These are phyloP conservation scores for Corymbia citriodora DNA, from an alignment of 441 rosid species.

Conservation along the genomic window DNA sequence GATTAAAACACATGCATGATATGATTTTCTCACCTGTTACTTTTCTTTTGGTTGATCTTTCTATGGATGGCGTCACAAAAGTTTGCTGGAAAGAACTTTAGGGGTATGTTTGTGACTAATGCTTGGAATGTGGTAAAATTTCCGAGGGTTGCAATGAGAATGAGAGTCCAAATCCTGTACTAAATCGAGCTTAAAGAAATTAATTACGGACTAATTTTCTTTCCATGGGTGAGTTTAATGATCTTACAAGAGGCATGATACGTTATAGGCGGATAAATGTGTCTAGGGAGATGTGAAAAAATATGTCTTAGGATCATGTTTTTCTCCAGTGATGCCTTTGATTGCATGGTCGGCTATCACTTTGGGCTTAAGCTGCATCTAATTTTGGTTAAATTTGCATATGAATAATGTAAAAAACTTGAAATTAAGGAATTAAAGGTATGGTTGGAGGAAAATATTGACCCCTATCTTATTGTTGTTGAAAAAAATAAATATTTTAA, in stretches of 20 bases:
- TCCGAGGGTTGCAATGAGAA: neutral
- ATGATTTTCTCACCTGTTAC: neutral
- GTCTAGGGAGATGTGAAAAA: neutral
- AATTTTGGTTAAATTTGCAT: neutral
- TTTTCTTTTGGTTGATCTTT: neutral
- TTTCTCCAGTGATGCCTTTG: neutral
- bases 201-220: neutral
- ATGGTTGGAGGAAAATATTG: neutral
- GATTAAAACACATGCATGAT: neutral
- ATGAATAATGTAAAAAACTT: neutral
- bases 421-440: neutral
- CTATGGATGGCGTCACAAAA: neutral
- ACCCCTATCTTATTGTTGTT: neutral
- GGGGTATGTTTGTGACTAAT: neutral
- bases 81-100: neutral
- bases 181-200: neutral
- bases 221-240: neutral
- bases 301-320: neutral
- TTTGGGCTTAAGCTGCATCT: neutral
- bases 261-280: neutral
- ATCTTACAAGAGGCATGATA: neutral
- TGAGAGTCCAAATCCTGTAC: neutral
- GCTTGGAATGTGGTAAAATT: neutral
- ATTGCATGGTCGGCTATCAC: neutral
- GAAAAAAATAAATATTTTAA: neutral